phyloP scores from a whole-genome alignment of 192 early-diverging fungal genomes.

The Backusella tuberculispora region DNA sequence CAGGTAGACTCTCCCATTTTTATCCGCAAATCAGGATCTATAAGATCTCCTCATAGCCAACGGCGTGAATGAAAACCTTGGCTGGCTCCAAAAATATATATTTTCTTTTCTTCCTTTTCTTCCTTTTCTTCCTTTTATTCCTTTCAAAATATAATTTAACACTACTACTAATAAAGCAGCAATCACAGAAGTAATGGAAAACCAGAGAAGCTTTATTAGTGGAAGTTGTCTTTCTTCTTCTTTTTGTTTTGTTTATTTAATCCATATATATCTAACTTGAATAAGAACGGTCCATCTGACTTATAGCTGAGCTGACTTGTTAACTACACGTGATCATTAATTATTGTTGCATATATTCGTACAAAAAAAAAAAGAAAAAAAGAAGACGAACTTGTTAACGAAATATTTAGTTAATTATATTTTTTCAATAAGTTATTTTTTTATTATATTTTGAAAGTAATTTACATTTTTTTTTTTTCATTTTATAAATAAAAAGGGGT shows the following conservation, averaged over 20 bases:
- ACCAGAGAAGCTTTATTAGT: background rate
- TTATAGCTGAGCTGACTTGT: background rate
- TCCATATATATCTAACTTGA: background rate
- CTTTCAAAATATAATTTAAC: background rate
- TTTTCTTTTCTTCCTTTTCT: too few species aligned
- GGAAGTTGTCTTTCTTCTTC: background rate
- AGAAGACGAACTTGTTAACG: background rate
- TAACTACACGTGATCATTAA: background rate
- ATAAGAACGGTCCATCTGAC: constrained; percentile 6
- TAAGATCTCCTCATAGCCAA: background rate
- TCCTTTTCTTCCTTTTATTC: background rate
- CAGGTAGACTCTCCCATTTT: background rate
- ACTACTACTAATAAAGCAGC: background rate
- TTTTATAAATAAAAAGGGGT: constrained; percentile 8
- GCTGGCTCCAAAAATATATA: background rate
- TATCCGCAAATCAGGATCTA: background rate
- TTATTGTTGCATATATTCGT: background rate
- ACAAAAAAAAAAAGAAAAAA: background rate
- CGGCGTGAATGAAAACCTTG: background rate
- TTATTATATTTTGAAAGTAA: constrained; percentile 11
- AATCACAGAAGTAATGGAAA: background rate
- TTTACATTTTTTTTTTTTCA: background rate
- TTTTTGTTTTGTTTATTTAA: background rate
- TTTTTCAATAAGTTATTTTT: background rate
- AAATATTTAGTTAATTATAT: background rate